Evolutionary conservation across 805 yeast species (phyloP).

Genomic region (Schwanniomyces vanrijiae): DNA sequence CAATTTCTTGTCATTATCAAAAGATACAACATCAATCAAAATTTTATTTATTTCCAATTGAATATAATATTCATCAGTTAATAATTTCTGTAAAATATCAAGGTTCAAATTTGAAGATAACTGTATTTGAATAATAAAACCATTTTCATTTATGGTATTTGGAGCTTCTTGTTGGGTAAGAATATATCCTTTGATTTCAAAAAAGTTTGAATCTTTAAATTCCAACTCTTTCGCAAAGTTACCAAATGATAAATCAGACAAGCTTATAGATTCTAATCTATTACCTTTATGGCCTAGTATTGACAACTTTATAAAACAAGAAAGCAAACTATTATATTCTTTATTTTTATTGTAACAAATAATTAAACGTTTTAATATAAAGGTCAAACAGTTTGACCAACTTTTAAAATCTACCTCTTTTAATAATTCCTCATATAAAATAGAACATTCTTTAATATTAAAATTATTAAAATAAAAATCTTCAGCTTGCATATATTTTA

Average conservation of each 20-base stretch:
- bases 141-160: neutral
- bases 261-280: neutral
- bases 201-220: neutral
- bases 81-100: constrained; percentile 4
- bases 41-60: constrained; percentile 10
- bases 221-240: neutral
- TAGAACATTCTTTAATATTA: neutral
- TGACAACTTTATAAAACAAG: neutral
- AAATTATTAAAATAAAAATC: neutral
- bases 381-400: constrained; percentile 38
- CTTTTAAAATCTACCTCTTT: constrained; percentile 10
- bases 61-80: constrained; percentile 5
- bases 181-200: neutral
- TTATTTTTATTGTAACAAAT: constrained; percentile 33
- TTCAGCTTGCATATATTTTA: neutral
- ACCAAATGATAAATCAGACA: neutral
- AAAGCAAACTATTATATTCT: constrained; percentile 15
- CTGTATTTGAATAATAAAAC: neutral
- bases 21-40: constrained; percentile 6
- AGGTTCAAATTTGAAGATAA: constrained; percentile 2
- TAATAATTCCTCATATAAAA: neutral
- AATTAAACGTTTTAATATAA: constrained; percentile 36
- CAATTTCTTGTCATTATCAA: constrained; percentile 1
- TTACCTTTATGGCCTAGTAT: neutral
- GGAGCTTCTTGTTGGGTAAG: neutral